Evolutionary conservation across 495 filamentous ascomycete genomes (phyloP), one percentile per base, ranked within the genome.

Genomic region (Aspergillus hancockii): DNA sequence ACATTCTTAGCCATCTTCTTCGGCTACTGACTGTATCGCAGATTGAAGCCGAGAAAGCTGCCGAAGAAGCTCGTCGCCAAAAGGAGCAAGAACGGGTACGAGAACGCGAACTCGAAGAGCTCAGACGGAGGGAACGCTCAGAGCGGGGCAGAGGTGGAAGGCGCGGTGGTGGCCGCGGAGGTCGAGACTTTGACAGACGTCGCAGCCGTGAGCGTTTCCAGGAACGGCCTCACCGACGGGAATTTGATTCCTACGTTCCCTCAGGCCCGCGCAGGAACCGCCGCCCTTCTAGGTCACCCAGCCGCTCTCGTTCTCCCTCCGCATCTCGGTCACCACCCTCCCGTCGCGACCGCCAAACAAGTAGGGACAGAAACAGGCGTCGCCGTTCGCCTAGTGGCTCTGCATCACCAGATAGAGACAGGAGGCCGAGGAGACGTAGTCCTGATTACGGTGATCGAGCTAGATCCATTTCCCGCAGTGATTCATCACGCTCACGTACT

Each of bases 1-100:
- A 16, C 12, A 7, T 25, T 49, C 28, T 19, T 45, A 8, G 13
- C 18, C 4, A 30, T 28, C 14, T 23, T 52, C 22, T 22, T 4
- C 58, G 22, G 19, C 12, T 22, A 9, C n/a, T 22, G 22, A 14
- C 41, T 34, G 54, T 67, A 54, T 71, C 45, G 50, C 65, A 96
- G 93, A 85, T 89, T 43, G 89, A 93, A 54, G 87, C 89, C 10
- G 91, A 95, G 61, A 92, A 88, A 69, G 89, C 87, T 41, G 89
- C 90, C 4, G 91, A 92, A 71, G 84, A 89, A 58, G 82, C 82
- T 16, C 86, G 88, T 40, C 81, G 82, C 57, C 85, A 87, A 30
- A 85, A 88, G 58, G 90, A 93, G 64, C 75, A 83, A 62, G 88
- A 90, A 47, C 73, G 71, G 47, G 70, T 71, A 19, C 76, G 83